These are phyloP conservation scores for Fusarium globosum DNA, from an alignment of 2,329 filamentous ascomycete genomes.

Conservation along the genomic window DNA sequence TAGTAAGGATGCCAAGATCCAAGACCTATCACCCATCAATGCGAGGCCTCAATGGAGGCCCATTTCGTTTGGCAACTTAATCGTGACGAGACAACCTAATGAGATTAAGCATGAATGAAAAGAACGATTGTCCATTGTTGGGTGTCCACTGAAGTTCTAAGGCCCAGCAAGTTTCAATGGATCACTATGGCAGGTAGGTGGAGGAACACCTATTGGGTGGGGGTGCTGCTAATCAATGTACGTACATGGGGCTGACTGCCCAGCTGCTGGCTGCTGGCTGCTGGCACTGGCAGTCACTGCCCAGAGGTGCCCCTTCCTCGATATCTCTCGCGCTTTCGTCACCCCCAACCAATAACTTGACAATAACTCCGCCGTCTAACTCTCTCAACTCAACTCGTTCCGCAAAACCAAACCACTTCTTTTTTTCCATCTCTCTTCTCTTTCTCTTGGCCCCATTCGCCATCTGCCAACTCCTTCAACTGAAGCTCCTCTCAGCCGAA, in stretches of 20 bases:
- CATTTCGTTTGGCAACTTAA: conserved; percentile 8
- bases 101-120: conserved; percentile 25
- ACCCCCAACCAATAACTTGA: conserved; percentile 42
- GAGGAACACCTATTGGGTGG: neutral
- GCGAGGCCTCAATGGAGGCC: conserved; percentile 2
- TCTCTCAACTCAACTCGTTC: conserved; percentile 37
- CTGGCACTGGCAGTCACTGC: conserved; percentile 11
- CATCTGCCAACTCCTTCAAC: conserved; percentile 32
- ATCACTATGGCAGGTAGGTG: neutral
- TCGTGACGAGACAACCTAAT: neutral
- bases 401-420: conserved; percentile 45
- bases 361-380: conserved; percentile 36
- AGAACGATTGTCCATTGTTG: neutral
- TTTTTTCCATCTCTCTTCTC: conserved; percentile 43
- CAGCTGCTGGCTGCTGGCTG: neutral
- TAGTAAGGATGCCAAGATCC: neutral
- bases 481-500: conserved; percentile 32
- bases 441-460: conserved; percentile 36
- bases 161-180: conserved; percentile 13
- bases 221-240: neutral
- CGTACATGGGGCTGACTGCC: conserved; percentile 11
- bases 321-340: conserved; percentile 50
- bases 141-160: conserved; percentile 24
- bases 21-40: neutral
- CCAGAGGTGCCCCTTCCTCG: conserved; percentile 19